Base-by-base conservation (phyloP, 257 asterid genomes). In the Dorcoceras hygrometricum region DNA sequence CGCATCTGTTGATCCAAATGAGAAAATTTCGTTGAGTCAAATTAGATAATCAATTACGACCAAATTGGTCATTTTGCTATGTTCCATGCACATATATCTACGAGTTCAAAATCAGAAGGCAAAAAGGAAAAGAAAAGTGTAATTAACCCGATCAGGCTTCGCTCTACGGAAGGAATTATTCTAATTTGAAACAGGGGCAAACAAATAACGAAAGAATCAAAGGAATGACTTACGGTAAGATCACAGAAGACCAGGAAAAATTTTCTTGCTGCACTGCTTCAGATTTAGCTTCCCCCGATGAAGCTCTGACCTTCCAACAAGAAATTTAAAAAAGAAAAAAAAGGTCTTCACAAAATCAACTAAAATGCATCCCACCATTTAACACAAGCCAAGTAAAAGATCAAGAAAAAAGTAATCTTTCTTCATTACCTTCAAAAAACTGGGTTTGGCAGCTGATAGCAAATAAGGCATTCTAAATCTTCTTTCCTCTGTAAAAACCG, bases 231-330 rank as follows among this genome's bases (percentile, higher is more conserved):
- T 77, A 92, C 98, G 98, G 98, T 69, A 92, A 71, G 65, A 88
- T 70, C 74, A 90, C 95, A 72, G 95, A 88, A 56, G 88, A 57
- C 98, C 97, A 92, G 70, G 84, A 59, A 77, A 92, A 92, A 26
- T 64, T 82, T 79, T 92, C 98, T 69, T 75, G 79, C 76, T 76
- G 70, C 8, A 75, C 27, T 23, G 82, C 58, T 65, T 78, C 91
- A 68, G 89, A 73, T 70, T 63, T 57, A 24, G 79, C 79, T 73
- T 84, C 92, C 59, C 79, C 87, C 8, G 86, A 75, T 71, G 96
- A 62, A 74, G 91, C 96, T 77, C 76, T 64, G 53, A 82, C 86
- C 96, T 87, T 75, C 75, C 65, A 63, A 59, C 11, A 34, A 64
- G 48, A 60, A 62, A 36, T 56, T n/a, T n/a, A n/a, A n/a, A n/a